phyloP scores from a whole-genome alignment of 768 basidiomycete species.

The Tulasnella calospora region DNA sequence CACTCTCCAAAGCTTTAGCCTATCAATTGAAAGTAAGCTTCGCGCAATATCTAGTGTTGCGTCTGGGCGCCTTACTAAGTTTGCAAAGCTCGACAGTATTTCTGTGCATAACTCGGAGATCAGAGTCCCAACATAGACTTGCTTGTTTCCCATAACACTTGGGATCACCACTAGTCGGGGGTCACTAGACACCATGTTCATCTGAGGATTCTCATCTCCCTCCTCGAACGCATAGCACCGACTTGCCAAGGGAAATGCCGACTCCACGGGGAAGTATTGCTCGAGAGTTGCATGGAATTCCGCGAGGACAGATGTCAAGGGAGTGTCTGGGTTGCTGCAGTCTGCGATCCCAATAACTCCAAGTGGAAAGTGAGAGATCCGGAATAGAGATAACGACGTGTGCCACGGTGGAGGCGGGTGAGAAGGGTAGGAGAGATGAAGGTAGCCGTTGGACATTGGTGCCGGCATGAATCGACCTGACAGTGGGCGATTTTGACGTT shows the following conservation, averaged over 20 bases:
- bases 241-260: slow-evolving; percentile 70
- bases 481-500: slow-evolving; percentile 26
- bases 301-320: slow-evolving; percentile 50
- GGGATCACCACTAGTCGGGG: slow-evolving; percentile 72
- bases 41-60: not conserved
- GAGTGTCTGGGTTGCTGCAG: slow-evolving; percentile 50
- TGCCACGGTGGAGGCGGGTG: slow-evolving; percentile 71
- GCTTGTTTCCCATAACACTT: slow-evolving; percentile 80
- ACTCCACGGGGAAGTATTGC: slow-evolving; percentile 61
- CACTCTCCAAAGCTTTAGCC: slow-evolving; percentile 76
- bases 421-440: slow-evolving; percentile 74
- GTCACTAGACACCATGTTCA: slow-evolving; percentile 50
- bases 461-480: slow-evolving; percentile 79
- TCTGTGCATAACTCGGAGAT: slow-evolving; percentile 85
- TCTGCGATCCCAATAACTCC: slow-evolving; percentile 85
- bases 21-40: slow-evolving; percentile 34
- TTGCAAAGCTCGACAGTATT: slow-evolving; percentile 78
- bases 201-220: slow-evolving; percentile 48
- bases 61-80: slow-evolving; percentile 53
- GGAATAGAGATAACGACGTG: slow-evolving; percentile 62
- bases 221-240: slow-evolving; percentile 86
- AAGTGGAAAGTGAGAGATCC: slow-evolving; percentile 75
- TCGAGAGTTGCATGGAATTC: slow-evolving; percentile 63
- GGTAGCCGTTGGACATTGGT: slow-evolving; percentile 64
- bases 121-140: slow-evolving; percentile 79